Evolutionary conservation across 768 basidiomycete species (phyloP).

Genomic region (Lactarius sp.): DNA sequence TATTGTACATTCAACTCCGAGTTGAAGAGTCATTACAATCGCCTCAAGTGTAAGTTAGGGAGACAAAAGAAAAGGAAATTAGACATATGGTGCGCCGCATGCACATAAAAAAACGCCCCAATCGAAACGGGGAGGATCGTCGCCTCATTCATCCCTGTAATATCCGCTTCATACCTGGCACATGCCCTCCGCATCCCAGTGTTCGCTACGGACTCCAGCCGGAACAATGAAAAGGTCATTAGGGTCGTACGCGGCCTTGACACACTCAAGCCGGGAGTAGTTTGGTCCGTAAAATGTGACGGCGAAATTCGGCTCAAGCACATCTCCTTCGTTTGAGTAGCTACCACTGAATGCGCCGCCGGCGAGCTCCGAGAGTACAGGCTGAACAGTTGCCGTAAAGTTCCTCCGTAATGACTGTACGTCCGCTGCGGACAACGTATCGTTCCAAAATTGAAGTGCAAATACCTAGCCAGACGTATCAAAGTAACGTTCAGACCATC

Average conservation of each 20-base stretch:
- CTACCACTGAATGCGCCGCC: conserved; percentile 29
- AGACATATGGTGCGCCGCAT: neutral
- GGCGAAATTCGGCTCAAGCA: neutral
- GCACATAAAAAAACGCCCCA: neutral
- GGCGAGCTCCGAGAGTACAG: no score
- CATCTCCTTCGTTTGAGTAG: conserved; percentile 37
- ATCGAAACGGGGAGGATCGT: neutral
- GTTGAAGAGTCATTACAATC: neutral
- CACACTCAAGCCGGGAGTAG: conserved; percentile 22
- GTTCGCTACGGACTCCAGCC: conserved; percentile 33
- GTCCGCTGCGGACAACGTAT: neutral
- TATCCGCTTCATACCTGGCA: no score
- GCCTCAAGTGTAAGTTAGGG: neutral
- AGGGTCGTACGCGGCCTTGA: conserved; percentile 35
- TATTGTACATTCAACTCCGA: no score
- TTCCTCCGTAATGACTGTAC: no score
- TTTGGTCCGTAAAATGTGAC: no score
- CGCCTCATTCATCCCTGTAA: neutral
- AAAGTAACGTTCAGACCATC: neutral
- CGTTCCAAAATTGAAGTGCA: neutral
- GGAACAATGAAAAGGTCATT: conserved; percentile 33
- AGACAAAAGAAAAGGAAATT: neutral
- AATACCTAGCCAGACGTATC: neutral
- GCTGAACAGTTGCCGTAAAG: no score
- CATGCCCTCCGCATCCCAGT: conserved; percentile 29